Conservation (phyloP, 2,329 filamentous ascomycete genomes). For the Epichloe sibirici region DNA sequence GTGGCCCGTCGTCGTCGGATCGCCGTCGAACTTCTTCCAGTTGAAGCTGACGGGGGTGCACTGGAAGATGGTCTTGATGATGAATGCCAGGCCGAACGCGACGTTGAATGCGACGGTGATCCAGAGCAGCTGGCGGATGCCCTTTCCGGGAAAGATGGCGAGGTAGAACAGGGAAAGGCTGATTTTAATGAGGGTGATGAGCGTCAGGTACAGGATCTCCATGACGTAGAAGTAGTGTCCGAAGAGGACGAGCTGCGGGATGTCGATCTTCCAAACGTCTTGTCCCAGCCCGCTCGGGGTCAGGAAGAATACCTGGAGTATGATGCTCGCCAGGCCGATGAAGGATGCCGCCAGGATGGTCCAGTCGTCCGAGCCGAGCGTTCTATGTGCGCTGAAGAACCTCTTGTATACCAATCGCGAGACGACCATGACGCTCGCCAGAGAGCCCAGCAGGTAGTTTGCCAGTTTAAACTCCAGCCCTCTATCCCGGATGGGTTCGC, state of each 20-base stretch:
- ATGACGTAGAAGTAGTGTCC: slow-evolving; percentile 24
- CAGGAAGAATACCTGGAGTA: slow-evolving; percentile 15
- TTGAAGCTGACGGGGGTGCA: slow-evolving; percentile 32
- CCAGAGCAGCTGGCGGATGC: slow-evolving; percentile 23
- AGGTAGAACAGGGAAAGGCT: slow-evolving; percentile 37
- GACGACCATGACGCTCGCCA: slow-evolving; percentile 22
- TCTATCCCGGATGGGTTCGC: slow-evolving; percentile 12
- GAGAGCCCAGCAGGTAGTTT: slow-evolving; percentile 16
- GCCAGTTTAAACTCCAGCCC: slow-evolving; percentile 18
- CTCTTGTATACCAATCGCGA: slow-evolving; percentile 18
- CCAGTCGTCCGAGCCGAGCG: slow-evolving; percentile 21
- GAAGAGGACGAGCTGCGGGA: slow-evolving; percentile 26
- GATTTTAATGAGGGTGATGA: slow-evolving; percentile 30
- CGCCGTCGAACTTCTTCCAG: slow-evolving; percentile 29
- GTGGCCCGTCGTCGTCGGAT: slow-evolving; percentile 27
- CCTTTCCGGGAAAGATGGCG: slow-evolving; percentile 29
- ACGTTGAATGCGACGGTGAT: slow-evolving; percentile 23
- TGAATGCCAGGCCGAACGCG: slow-evolving; percentile 24
- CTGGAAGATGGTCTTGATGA: slow-evolving; percentile 28
- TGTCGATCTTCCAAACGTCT: slow-evolving; percentile 31
- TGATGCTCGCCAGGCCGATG: slow-evolving; percentile 12
- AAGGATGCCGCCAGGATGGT: slow-evolving; percentile 14
- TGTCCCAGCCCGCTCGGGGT: slow-evolving; percentile 25
- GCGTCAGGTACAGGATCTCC: slow-evolving; percentile 28
- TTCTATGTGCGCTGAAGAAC: slow-evolving; percentile 17